Percentiles rank a stretch among this genome's conserved stretches.
phyloP scores from a whole-genome alignment of 495 filamentous ascomycete genomes.

The Aspergillus conjunctus region DNA sequence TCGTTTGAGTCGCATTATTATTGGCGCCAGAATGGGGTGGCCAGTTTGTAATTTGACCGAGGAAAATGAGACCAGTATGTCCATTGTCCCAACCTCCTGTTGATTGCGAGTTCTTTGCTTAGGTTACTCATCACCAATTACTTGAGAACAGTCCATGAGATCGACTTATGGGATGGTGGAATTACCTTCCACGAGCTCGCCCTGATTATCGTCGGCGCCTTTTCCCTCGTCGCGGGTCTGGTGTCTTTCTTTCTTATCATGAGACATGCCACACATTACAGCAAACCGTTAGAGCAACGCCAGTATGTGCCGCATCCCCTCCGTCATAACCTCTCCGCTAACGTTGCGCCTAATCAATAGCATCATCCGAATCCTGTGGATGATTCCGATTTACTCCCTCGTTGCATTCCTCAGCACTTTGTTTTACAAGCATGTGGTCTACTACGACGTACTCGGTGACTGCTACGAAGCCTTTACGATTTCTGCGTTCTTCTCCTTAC shows the following conservation, averaged over 20 bases:
- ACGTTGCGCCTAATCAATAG: constrained; percentile 47
- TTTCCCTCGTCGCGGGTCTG: constrained; percentile 45
- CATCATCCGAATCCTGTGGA: constrained; percentile 89
- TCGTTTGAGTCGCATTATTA: not conserved
- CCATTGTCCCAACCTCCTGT: not conserved
- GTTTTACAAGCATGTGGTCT: constrained; percentile 79
- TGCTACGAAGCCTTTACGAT: constrained; percentile 95
- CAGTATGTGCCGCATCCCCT: constrained; percentile 62
- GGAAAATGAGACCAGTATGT: constrained; percentile 49
- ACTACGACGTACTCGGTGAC: constrained; percentile 78
- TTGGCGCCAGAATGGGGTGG: constrained; percentile 47
- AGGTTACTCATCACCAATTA: constrained; percentile 1
- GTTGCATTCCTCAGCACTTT: constrained; percentile 77
- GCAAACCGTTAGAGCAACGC: constrained; percentile 77
- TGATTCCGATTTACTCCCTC: constrained; percentile 83
- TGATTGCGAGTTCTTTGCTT: constrained; percentile 13
- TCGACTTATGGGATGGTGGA: constrained; percentile 49
- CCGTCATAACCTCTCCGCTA: constrained; percentile 11
- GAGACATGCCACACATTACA: constrained; percentile 80
- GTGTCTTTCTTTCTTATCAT: constrained; percentile 61
- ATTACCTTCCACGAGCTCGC: constrained; percentile 52
- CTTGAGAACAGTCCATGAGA: constrained; percentile 40
- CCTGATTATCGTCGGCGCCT: constrained; percentile 50
- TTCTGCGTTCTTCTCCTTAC: constrained; percentile 84
- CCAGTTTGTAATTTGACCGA: constrained; percentile 52